Evolutionary conservation across 2,329 filamentous ascomycete genomes (phyloP).

Genomic region (Stylonectria norvegica): DNA sequence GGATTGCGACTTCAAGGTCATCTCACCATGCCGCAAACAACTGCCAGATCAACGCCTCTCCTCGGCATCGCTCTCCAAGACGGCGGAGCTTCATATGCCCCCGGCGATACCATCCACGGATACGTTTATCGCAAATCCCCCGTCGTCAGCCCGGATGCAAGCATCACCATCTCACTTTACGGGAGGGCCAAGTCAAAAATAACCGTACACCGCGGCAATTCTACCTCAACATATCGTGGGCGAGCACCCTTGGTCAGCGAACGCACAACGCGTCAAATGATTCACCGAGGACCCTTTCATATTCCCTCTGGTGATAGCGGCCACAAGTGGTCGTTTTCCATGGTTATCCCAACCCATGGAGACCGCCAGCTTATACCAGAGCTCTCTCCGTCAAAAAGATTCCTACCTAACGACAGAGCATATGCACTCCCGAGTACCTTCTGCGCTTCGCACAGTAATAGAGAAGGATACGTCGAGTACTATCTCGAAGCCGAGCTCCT

Average conservation of each 20-base stretch:
- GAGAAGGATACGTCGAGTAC: slow-evolving; percentile 25
- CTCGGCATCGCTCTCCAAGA: slow-evolving; percentile 13
- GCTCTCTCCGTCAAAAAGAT: too few relatives aligned
- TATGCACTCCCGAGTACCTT: not conserved
- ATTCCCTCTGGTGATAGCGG: slow-evolving; percentile 10
- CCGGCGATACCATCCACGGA: slow-evolving; percentile 29
- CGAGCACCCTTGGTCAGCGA: slow-evolving; percentile 26
- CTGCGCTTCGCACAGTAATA: not conserved
- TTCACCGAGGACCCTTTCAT: slow-evolving; percentile 26
- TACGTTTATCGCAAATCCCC: slow-evolving; percentile 18
- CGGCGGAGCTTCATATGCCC: slow-evolving; percentile 2
- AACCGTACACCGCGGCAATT: slow-evolving; percentile 8
- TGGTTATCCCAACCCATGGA: slow-evolving; percentile 25
- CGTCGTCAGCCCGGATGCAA: slow-evolving; percentile 18
- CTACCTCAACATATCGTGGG: slow-evolving; percentile 16
- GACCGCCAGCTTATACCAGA: not conserved
- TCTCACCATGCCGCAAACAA: slow-evolving; percentile 8
- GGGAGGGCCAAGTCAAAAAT: slow-evolving; percentile 29
- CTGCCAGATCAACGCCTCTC: not conserved
- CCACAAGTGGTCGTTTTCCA: slow-evolving; percentile 27
- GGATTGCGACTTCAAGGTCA: too few relatives aligned
- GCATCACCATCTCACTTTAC: slow-evolving; percentile 19
- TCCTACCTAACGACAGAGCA: too few relatives aligned
- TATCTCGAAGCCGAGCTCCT: not conserved
- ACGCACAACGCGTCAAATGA: slow-evolving; percentile 1